These are phyloP conservation scores for Leptosphaerulina australis DNA, from an alignment of 2,329 filamentous ascomycete species.

Conservation along the genomic window DNA sequence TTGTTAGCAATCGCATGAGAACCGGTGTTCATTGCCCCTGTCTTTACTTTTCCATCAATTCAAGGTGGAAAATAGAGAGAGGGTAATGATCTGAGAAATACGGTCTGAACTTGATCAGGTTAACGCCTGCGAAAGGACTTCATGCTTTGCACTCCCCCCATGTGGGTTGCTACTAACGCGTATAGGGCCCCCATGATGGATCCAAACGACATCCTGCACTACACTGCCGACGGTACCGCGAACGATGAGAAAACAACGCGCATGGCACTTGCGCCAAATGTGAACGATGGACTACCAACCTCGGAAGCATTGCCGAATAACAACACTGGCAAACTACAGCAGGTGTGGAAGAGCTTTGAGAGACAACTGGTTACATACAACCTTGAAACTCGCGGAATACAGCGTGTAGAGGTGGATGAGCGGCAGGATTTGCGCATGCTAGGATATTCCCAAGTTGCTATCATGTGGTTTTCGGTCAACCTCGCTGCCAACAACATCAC, in stretches of 20 bases:
- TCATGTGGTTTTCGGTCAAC: slow-evolving; percentile 68
- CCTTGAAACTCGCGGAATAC: slow-evolving; percentile 65
- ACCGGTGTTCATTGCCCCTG: slow-evolving; percentile 41
- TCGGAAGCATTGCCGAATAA: slow-evolving; percentile 14
- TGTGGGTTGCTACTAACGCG: slow-evolving; percentile 41
- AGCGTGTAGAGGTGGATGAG: slow-evolving; percentile 62
- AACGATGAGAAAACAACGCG: slow-evolving; percentile 29
- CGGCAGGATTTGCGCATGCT: slow-evolving; percentile 58
- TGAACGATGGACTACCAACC: slow-evolving; percentile 28
- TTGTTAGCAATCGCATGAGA: slow-evolving; percentile 45
- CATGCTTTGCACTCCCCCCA: slow-evolving; percentile 51
- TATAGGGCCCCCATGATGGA: slow-evolving; percentile 40
- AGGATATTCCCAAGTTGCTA: slow-evolving; percentile 62
- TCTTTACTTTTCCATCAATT: neutral
- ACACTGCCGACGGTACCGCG: slow-evolving; percentile 12
- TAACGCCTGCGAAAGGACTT: slow-evolving; percentile 61
- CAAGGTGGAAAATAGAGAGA: neutral
- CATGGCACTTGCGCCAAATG: slow-evolving; percentile 32
- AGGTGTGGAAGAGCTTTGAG: slow-evolving; percentile 46
- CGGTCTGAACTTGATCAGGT: slow-evolving; percentile 62
- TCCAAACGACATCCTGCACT: neutral
- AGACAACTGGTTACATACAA: slow-evolving; percentile 57
- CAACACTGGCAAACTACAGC: slow-evolving; percentile 22
- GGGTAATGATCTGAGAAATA: slow-evolving; percentile 57
- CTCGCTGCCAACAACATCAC: slow-evolving; percentile 68